A percentile compares a stretch with the other conserved stretches of the same genome.
Conservation (phyloP, 2,329 filamentous ascomycete species). For the Trichoderma citrinoviride region DNA sequence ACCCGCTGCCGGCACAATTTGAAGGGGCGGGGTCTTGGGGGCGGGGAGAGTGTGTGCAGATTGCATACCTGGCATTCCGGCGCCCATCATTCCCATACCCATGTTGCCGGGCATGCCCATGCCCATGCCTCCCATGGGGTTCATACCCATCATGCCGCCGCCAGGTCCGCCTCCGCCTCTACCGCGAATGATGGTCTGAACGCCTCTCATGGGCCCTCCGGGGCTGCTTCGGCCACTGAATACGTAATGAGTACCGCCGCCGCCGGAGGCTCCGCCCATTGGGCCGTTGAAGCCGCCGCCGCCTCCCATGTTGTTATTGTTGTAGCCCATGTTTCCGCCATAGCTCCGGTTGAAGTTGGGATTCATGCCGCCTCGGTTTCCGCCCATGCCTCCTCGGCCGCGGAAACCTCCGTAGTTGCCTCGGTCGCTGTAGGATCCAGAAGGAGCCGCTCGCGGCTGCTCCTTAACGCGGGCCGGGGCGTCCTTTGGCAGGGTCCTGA, state of each 20-base stretch:
- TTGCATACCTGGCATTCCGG: slow-evolving; percentile 38
- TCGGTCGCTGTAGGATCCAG: slow-evolving; percentile 49
- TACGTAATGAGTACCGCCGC: slow-evolving; percentile 49
- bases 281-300: slow-evolving; percentile 47
- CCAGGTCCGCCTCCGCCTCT: slow-evolving; percentile 52
- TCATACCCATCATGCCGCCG: slow-evolving; percentile 51
- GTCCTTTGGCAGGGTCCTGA: slow-evolving; percentile 88
- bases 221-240: slow-evolving; percentile 45
- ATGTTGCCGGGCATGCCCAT: slow-evolving; percentile 60
- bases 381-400: slow-evolving; percentile 49
- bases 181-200: slow-evolving; percentile 49
- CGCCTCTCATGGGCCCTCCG: slow-evolving; percentile 45
- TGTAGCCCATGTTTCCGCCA: slow-evolving; percentile 36
- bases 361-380: slow-evolving; percentile 48
- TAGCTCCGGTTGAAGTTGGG: slow-evolving; percentile 45
- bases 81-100: slow-evolving; percentile 50
- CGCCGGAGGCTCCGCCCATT: slow-evolving; percentile 47
- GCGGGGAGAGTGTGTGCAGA: not conserved
- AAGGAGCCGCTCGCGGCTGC: slow-evolving; percentile 52
- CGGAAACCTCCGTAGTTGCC: slow-evolving; percentile 53
- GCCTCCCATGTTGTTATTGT: slow-evolving; percentile 46
- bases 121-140: slow-evolving; percentile 47
- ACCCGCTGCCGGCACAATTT: not conserved
- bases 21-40: slow-evolving; percentile 21
- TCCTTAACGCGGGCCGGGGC: slow-evolving; percentile 64